A percentile compares a stretch with the other conserved stretches of the same genome.
These are phyloP conservation scores for Stereocaulon alpinum DNA, from an alignment of 495 filamentous ascomycete genomes.

Conservation along the genomic window DNA sequence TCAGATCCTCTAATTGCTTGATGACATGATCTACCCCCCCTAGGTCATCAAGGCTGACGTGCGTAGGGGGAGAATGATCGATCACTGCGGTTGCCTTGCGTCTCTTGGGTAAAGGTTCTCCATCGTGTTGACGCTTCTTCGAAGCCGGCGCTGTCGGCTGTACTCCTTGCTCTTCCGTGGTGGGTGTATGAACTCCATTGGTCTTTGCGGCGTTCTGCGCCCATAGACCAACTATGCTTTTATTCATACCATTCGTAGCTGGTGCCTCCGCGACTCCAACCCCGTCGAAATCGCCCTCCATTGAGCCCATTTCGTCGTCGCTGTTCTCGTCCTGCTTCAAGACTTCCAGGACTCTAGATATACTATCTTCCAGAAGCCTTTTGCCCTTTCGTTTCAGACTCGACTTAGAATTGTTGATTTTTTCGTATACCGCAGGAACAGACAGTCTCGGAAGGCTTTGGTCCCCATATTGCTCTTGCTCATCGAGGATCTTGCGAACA, in stretches of 20 bases:
- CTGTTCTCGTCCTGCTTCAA: slow-evolving; percentile 50
- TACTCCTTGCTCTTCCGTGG: slow-evolving; percentile 10
- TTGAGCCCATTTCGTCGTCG: slow-evolving; percentile 42
- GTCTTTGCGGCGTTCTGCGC: slow-evolving; percentile 32
- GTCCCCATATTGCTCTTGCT: slow-evolving; percentile 41
- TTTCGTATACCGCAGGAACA: slow-evolving; percentile 56
- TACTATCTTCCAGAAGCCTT: slow-evolving; percentile 67
- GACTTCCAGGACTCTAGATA: slow-evolving; percentile 73
- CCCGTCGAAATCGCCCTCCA: slow-evolving; percentile 59
- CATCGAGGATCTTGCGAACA: slow-evolving; percentile 60
- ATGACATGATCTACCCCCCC: slow-evolving; percentile 79
- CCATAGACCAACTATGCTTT: slow-evolving; percentile 62
- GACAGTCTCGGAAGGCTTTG: slow-evolving; percentile 40
- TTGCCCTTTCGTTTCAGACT: slow-evolving; percentile 72
- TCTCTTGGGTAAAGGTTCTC: slow-evolving; percentile 59
- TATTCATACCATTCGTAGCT: slow-evolving; percentile 53
- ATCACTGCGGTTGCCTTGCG: slow-evolving; percentile 46
- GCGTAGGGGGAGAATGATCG: slow-evolving; percentile 62
- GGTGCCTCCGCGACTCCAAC: slow-evolving; percentile 35
- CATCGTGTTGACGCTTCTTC: slow-evolving; percentile 48
- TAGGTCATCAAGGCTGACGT: slow-evolving; percentile 67
- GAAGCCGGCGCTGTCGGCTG: slow-evolving; percentile 19
- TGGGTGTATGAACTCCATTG: slow-evolving; percentile 21
- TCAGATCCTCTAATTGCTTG: slow-evolving; percentile 62
- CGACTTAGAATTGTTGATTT: slow-evolving; percentile 75